These are phyloP conservation scores for Ogataea parapolymorpha DNA, from an alignment of 805 yeast genomes.

Conservation along the genomic window DNA sequence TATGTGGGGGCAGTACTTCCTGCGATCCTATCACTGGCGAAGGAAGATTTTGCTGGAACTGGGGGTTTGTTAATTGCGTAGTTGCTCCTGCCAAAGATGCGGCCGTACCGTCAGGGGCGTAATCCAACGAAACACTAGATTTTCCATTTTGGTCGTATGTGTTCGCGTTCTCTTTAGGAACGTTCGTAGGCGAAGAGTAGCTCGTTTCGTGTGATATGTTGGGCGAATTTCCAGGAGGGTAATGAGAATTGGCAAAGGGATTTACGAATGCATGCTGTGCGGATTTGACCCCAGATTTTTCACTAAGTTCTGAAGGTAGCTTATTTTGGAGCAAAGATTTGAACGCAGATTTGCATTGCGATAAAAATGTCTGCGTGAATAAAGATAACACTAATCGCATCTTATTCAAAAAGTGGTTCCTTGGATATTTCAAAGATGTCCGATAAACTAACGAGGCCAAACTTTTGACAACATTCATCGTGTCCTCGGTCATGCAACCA, in stretches of 20 bases:
- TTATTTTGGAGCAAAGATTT: conserved; percentile 5
- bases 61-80: not conserved
- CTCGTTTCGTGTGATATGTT: no score
- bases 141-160: no score
- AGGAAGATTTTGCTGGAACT: not conserved
- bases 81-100: not conserved
- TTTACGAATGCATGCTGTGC: not conserved
- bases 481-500: conserved; percentile 45
- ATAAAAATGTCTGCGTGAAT: conserved; percentile 59
- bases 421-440: conserved; percentile 35
- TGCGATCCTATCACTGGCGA: conserved; percentile 1
- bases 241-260: not conserved
- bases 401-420: conserved; percentile 51
- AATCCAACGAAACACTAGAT: not conserved
- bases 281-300: not conserved
- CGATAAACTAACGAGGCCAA: conserved; percentile 28
- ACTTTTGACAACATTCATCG: conserved; percentile 29
- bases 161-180: no score
- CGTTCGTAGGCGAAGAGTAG: no score
- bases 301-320: not conserved
- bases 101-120: not conserved
- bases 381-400: conserved; percentile 53
- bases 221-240: no score
- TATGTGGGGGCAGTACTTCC: not conserved
- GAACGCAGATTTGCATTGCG: conserved; percentile 40